These are phyloP conservation scores for Alternaria viburni DNA, from an alignment of 2,329 filamentous ascomycete genomes.

Conservation along the genomic window DNA sequence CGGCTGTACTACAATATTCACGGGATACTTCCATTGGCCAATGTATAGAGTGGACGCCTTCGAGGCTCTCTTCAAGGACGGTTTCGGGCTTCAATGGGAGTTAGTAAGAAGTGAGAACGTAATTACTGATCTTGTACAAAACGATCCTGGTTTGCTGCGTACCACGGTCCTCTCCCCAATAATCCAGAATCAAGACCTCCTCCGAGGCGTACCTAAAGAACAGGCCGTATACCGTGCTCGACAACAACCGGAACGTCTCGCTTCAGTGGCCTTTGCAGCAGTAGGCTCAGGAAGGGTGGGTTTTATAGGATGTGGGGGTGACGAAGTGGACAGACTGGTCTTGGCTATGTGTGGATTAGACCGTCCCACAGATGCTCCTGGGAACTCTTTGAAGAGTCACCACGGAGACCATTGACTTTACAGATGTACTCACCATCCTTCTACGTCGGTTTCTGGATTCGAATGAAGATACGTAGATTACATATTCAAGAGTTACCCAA, in stretches of 20 bases:
- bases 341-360: slow-evolving; percentile 39
- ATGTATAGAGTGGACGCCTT: background rate
- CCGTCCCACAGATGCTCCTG: slow-evolving; percentile 20
- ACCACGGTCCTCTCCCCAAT: background rate
- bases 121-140: background rate
- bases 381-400: background rate
- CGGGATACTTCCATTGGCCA: background rate
- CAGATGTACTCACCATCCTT: background rate
- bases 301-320: slow-evolving; percentile 27
- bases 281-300: slow-evolving; percentile 34
- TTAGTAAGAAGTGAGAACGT: background rate
- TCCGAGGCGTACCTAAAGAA: background rate
- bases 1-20: background rate
- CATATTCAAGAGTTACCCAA: slow-evolving; percentile 14
- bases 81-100: background rate
- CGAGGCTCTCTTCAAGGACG: background rate
- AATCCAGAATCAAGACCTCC: background rate
- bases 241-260: background rate
- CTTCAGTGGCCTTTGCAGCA: slow-evolving; percentile 28
- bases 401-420: background rate
- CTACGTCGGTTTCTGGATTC: background rate
- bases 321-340: slow-evolving; percentile 29
- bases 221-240: background rate
- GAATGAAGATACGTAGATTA: background rate
- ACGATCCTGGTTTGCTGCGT: background rate